Base-by-base conservation (phyloP, 306 rosid species). In the Medicago lupulina region DNA sequence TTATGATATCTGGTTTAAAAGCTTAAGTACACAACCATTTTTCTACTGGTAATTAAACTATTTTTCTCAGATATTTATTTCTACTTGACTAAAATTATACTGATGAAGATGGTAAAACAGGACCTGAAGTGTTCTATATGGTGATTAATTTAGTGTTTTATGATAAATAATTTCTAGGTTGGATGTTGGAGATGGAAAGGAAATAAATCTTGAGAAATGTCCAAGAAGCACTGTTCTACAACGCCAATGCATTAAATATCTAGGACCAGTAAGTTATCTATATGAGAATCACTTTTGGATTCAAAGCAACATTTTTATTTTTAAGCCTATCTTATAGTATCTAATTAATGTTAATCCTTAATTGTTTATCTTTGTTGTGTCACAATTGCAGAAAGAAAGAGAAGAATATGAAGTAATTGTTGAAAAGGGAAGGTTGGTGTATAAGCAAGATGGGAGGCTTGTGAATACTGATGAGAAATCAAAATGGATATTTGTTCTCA, bases 171-270 rank as follows among this genome's bases (percentile, higher is more conserved):
- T 49, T 77, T 80, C 62, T 62, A 93, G 98, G 98, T 57, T 93
- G 83, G 98, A 93, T 84, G 67, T 89, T 55, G 98, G 98, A 81
- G 91, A 87, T 67, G 97, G 98, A 19, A 93, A 89, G 81, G 97
- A 91, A 86, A 36, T 86, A 79, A 89, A 81, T 62, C 77, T 85
- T 12, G 89, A 88, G 79, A 93, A 91, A 65, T 88, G 92, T 38
- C 79, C 89, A n/a, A 88, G 96, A 55, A 61, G 71, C 13, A 73
- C 86, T 12, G 11, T 28, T 54, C 91, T 93, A 1, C 97, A 89
- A 31, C 83, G 89, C 38, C 98, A 93, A 79, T 89, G 92, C 87
- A 93, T 93, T 25, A 76, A 86, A 60, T 93, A 93, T 86, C 96
- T 91, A 62, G 97, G 93, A 79, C 98, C 96, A 10, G 97, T 93